Conservation (phyloP, 306 rosid genomes). For the Mucuna pruriens region DNA sequence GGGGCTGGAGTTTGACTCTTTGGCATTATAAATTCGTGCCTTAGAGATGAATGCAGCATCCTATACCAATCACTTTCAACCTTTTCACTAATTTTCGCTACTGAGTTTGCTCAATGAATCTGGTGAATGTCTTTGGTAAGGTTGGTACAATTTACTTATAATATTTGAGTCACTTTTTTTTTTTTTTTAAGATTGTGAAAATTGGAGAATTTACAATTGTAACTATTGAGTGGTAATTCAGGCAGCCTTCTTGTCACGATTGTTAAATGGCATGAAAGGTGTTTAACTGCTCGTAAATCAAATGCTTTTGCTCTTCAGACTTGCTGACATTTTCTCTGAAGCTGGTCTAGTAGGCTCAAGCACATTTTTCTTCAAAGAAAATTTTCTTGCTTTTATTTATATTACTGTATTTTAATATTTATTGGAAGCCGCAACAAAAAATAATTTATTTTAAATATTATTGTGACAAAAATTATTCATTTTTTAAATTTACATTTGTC, state of each 20-base stretch:
- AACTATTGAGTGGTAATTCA: slow-evolving; percentile 75
- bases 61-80: slow-evolving; percentile 48
- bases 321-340: slow-evolving; percentile 81
- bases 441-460: no score
- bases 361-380: slow-evolving; percentile 32
- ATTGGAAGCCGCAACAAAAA: no score
- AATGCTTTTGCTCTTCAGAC: slow-evolving; percentile 83
- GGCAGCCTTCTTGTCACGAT: slow-evolving; percentile 65
- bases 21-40: slow-evolving; percentile 57
- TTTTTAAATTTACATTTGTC: no score
- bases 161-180: no score
- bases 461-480: no score
- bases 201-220: neutral
- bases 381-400: no score
- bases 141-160: slow-evolving; percentile 42
- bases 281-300: slow-evolving; percentile 72
- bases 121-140: slow-evolving; percentile 43
- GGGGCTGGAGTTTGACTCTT: slow-evolving; percentile 94
- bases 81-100: slow-evolving; percentile 36
- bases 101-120: neutral
- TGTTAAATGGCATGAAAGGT: slow-evolving; percentile 50
- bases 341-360: slow-evolving; percentile 93
- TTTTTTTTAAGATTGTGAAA: neutral
- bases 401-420: no score
- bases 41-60: slow-evolving; percentile 87